These are phyloP conservation scores for Postia placenta DNA, from an alignment of 768 basidiomycete genomes.

Conservation along the genomic window DNA sequence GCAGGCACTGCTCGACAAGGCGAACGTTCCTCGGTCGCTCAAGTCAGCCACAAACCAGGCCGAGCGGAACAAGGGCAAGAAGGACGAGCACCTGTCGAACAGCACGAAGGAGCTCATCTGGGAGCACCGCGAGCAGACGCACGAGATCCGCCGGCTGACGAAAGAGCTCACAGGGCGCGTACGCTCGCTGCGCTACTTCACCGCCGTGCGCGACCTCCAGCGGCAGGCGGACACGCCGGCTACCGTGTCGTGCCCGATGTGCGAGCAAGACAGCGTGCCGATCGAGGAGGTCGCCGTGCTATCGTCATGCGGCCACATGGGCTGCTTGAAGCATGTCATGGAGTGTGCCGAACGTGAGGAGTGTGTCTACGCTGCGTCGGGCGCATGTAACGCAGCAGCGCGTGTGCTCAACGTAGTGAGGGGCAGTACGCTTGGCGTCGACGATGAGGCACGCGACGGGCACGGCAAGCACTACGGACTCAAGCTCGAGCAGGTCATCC, in stretches of 20 bases:
- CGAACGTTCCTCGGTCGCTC: conserved; percentile 37
- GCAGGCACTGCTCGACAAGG: conserved; percentile 52
- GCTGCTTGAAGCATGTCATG: conserved; percentile 71
- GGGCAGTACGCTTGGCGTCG: conserved; percentile 71
- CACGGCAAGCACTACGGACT: conserved; percentile 73
- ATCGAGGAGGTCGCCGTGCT: conserved; percentile 74
- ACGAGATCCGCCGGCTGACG: conserved; percentile 74
- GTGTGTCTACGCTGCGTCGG: conserved; percentile 68
- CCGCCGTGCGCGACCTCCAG: conserved; percentile 84
- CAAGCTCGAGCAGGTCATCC: conserved; percentile 74
- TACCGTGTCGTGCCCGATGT: conserved; percentile 56
- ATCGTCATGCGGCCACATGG: conserved; percentile 89
- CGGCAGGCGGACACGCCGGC: conserved; percentile 59
- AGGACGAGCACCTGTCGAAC: conserved; percentile 51
- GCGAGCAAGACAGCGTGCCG: conserved; percentile 48
- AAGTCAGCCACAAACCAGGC: conserved; percentile 10
- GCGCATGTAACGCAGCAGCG: conserved; percentile 74
- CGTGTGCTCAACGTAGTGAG: conserved; percentile 78
- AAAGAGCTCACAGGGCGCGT: conserved; percentile 89
- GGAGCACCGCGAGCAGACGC: conserved; percentile 83
- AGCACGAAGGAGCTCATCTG: conserved; percentile 59
- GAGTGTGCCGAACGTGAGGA: conserved; percentile 70
- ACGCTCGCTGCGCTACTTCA: conserved; percentile 89
- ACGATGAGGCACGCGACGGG: conserved; percentile 69
- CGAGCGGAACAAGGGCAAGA: conserved; percentile 19